Evolutionary conservation across 179 eudicot species (phyloP).

Genomic region (Beta corolliflora): DNA sequence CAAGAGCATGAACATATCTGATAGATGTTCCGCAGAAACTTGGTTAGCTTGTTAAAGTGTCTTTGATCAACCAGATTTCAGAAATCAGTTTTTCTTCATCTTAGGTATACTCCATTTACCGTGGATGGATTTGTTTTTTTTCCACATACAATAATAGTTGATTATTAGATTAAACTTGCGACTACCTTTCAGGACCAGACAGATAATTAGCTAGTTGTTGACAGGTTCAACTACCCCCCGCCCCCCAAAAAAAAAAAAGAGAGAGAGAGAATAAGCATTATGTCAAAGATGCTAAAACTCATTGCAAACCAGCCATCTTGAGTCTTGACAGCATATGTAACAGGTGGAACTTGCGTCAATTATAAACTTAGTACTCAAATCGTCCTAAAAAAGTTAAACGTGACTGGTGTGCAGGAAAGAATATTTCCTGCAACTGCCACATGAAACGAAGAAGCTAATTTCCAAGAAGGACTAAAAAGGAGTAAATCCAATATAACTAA

Average conservation of each 20-base stretch:
- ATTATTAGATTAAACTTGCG: not conserved
- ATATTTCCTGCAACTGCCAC: slow-evolving; percentile 1
- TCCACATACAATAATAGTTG: not conserved
- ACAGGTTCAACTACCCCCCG: not conserved
- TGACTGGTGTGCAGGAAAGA: not conserved
- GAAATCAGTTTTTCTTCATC: not conserved
- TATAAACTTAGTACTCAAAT: not conserved
- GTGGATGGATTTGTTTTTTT: not conserved
- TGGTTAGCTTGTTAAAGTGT: not conserved
- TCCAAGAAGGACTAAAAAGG: not conserved
- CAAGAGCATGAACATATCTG: not conserved
- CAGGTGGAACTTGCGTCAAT: not conserved
- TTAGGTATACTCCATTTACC: not conserved
- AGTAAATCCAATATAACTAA: not conserved
- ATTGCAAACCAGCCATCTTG: not conserved
- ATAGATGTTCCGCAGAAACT: not conserved
- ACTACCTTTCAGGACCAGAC: not conserved
- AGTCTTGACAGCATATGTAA: not conserved
- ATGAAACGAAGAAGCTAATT: not conserved
- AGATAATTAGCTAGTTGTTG: not conserved
- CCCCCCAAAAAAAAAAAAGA: not conserved
- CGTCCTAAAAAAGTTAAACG: not conserved
- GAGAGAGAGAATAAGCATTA: not conserved
- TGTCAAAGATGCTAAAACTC: not conserved
- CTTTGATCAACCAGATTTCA: not conserved